Percentiles rank a stretch among this genome's conserved stretches.
These are phyloP conservation scores for Psophocarpus tetragonolobus DNA, from an alignment of 306 rosid species.

Conservation along the genomic window DNA sequence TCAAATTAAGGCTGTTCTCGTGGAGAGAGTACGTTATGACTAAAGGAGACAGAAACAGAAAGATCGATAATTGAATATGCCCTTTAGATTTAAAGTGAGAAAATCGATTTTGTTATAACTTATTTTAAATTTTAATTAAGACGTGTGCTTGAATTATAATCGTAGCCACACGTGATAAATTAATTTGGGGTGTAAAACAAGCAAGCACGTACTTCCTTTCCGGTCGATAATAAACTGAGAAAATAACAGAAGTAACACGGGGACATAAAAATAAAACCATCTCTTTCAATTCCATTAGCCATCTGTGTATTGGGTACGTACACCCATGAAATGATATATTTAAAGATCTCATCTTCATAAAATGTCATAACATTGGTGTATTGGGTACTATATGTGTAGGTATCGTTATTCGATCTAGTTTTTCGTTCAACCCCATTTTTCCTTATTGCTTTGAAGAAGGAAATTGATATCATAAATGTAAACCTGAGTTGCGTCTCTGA, in stretches of 20 bases:
- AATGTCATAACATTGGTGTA: background rate
- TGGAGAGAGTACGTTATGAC: too few species aligned
- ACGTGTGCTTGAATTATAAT: background rate
- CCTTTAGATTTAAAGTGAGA: background rate
- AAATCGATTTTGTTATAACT: background rate
- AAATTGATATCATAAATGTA: background rate
- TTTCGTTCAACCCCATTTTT: background rate
- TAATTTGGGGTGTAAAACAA: background rate
- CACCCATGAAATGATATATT: background rate
- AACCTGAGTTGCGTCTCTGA: background rate
- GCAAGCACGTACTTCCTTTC: background rate
- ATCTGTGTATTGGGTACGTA: background rate
- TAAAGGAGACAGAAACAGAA: background rate
- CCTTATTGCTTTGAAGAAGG: background rate
- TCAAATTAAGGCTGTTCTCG: background rate
- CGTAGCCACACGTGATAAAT: background rate
- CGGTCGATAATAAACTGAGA: background rate
- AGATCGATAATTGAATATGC: background rate
- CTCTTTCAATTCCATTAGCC: background rate
- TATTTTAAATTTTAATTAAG: background rate
- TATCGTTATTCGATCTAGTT: background rate
- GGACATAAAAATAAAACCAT: background rate
- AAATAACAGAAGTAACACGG: background rate
- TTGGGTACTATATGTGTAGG: background rate
- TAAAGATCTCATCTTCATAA: background rate